Evolutionary conservation across 345 rosid species (phyloP).

Genomic region (Pistacia integerrima): DNA sequence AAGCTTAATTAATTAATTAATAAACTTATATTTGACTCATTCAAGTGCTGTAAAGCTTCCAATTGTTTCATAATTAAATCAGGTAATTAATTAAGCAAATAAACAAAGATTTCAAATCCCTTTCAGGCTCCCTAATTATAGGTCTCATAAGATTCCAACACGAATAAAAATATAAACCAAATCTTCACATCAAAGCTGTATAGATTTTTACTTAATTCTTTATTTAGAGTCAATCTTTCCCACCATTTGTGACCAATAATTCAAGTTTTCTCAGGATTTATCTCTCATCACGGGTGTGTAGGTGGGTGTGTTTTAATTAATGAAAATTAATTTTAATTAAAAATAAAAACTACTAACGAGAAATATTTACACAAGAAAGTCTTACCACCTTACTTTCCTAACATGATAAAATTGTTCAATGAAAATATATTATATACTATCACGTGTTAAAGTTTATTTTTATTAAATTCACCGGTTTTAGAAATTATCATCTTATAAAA

Average conservation of each 20-base stretch:
- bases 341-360: not conserved
- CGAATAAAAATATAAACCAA: conserved; percentile 13
- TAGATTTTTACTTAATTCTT: conserved; percentile 24
- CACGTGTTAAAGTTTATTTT: too few species aligned
- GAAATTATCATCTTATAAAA: too few species aligned
- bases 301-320: too few species aligned
- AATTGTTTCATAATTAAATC: conserved; percentile 9
- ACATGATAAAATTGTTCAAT: too few species aligned
- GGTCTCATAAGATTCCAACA: conserved; percentile 7
- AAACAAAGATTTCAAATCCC: not conserved
- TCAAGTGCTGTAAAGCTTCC: not conserved
- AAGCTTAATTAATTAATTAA: not conserved
- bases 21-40: not conserved
- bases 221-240: conserved; percentile 29
- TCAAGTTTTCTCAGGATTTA: conserved; percentile 4
- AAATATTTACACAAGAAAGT: too few species aligned
- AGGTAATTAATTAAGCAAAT: not conserved
- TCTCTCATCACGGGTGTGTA: not conserved
- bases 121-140: conserved; percentile 4
- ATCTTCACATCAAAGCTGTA: conserved; percentile 29
- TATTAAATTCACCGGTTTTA: too few species aligned
- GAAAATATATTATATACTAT: too few species aligned
- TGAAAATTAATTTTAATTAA: too few species aligned
- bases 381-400: too few species aligned
- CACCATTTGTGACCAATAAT: conserved; percentile 24